Evolutionary conservation across 225 moss, liverwort and hornwort species (phyloP), one percentile per base, ranked within the genome.

Genomic region (Pseudisothecium myosuroides): DNA sequence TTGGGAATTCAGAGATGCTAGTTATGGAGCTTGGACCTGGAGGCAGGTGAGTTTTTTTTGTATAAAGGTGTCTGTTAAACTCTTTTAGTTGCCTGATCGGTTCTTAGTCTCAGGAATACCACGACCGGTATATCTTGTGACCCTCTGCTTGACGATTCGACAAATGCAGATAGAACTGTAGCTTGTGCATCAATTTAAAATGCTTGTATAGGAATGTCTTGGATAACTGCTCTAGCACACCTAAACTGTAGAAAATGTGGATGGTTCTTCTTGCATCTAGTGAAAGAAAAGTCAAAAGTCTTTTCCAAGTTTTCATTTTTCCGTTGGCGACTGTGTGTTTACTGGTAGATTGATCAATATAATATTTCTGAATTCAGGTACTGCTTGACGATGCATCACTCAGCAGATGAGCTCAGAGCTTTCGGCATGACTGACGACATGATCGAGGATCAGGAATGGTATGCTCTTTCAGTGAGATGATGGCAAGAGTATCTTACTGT

Each of bases 391-490:
- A 93, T 97, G 94, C 98, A 98, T 90, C 98, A 98, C 89, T 92
- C 97, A 47, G 83, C 88, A 85, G 95, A 93, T 88, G 98, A 98
- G 81, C 94, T 98, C 58, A 94, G 91, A 90, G 95, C 98, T 60
- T 98, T 98, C 90, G 98, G 98, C 84, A 97, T 98, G 98, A 98
- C 95, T 83, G 96, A 98, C 75, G 96, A 96, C 67, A 98, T 98
- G 98, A 98, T 98, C 47, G 95, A 94, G 88, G 98, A 98, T 93
- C 98, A 98, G 89, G 96, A 98, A 90, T 98, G 98, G 98, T 97
- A 92, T 90, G 93, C 47, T 36, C 76, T 85, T 34, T 87, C 37
- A 64, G 77, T 82, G 52, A 59, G 82, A 71, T 43, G 58, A 66
- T 85, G 77, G 26, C 61, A 78, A 79, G 41, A 62, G 67, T 62